Evolutionary conservation across 2,329 filamentous ascomycete genomes (phyloP).

Genomic region (Penicillium digitatum): DNA sequence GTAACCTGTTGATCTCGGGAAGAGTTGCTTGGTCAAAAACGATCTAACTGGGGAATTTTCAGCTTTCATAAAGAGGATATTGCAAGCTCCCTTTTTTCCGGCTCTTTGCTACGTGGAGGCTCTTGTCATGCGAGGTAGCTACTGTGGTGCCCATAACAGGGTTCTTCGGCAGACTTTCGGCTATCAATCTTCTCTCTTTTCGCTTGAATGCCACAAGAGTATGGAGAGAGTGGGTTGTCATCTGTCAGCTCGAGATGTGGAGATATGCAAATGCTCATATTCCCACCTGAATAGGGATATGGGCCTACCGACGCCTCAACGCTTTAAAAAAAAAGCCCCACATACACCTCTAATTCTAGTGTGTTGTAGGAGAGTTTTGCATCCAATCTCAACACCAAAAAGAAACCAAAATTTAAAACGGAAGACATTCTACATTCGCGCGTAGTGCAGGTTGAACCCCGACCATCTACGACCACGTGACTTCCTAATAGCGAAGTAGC

Average conservation of each 20-base stretch:
- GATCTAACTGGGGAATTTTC: neutral
- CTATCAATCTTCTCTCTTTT: neutral
- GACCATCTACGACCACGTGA: neutral
- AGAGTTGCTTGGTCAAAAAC: neutral
- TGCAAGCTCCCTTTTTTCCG: neutral
- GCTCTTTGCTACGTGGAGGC: neutral
- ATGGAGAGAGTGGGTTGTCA: too few species aligned
- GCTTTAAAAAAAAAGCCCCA: neutral
- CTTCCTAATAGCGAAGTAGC: neutral
- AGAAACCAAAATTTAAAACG: neutral
- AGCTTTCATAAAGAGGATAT: neutral
- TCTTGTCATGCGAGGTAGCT: neutral
- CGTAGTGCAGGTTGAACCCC: neutral
- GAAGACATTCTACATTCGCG: neutral
- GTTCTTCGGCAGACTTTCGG: neutral
- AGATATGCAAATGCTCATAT: too few species aligned
- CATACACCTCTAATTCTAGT: neutral
- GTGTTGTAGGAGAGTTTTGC: too few species aligned
- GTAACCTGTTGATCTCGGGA: neutral
- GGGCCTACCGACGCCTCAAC: neutral
- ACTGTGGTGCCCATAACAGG: neutral
- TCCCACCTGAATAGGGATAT: too few species aligned
- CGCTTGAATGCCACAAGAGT: neutral
- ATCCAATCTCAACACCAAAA: too few species aligned
- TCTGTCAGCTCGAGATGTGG: neutral